Evolutionary conservation across 768 basidiomycete genomes (phyloP), one percentile per base, ranked within the genome.

Genomic region (Sistotremastrum suecicum): DNA sequence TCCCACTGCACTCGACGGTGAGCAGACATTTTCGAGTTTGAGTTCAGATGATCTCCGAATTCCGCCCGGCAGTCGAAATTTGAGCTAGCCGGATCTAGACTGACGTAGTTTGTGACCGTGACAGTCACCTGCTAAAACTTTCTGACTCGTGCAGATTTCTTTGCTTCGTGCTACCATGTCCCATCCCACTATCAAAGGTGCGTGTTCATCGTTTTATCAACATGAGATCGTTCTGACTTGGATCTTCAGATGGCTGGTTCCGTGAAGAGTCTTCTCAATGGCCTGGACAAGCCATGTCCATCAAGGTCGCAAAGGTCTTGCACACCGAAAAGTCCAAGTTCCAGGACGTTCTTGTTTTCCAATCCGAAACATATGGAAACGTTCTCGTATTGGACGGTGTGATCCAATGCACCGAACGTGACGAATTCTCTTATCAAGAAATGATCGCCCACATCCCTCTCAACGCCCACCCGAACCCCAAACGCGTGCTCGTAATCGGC

Each of bases 391-490:
- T 99, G 32, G 94, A 99, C 60, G 87, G 90, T 44, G 89, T 84
- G 46, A 85, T 99, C 53, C 94, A 99, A 63, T 90, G 85, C 67
- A 95, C 92, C 2, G 95, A 99, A 66, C 80, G 92, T 41, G 95
- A 99, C 59, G 95, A 99, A 64, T 99, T 99, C 65, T 91, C 92
- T 7, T 97, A 98, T 65, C 91, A 97, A 58, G 94, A 99, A 68
- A 95, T 98, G 94, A 98, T 99, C 57, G 75, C 94, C 4, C 94
- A 98, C 66, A 67, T 99, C 44, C 95, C 95, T n/a, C 72, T 98
- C 51, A 81, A 88, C 8, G 89, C 81, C 49, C 95, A 99, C 64
- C 94, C 95, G 28, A 85, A 95, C 69, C 95, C 94, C 0, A 83
- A 86, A 65, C 80, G 83, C 56, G 94, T 98, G 11, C 79, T 99